These are phyloP conservation scores for Dioscorea alata DNA, from an alignment of 106 monocot genomes.

Conservation along the genomic window DNA sequence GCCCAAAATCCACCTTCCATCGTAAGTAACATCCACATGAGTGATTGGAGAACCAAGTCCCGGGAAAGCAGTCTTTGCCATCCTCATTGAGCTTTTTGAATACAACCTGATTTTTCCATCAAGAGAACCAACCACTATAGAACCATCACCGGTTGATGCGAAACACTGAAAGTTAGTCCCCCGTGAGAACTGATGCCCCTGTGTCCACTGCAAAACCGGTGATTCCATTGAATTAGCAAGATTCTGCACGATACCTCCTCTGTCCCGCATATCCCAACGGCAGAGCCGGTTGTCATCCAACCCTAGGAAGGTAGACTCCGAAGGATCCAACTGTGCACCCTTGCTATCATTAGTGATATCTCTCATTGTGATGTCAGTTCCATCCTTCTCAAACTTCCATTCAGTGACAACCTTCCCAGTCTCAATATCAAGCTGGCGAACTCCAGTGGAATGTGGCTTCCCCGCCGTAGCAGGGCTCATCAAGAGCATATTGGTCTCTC, in stretches of 20 bases:
- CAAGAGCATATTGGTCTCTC: slow-evolving; percentile 84
- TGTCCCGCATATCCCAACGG: slow-evolving; percentile 87
- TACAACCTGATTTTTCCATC: slow-evolving; percentile 92
- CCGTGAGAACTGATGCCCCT: slow-evolving; percentile 85
- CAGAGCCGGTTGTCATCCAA: slow-evolving; percentile 83
- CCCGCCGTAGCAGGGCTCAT: slow-evolving; percentile 61
- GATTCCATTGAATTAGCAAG: slow-evolving; percentile 39
- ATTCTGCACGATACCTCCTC: slow-evolving; percentile 71
- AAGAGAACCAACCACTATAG: slow-evolving; percentile 79
- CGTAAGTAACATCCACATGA: slow-evolving; percentile 88
- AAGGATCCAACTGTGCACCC: slow-evolving; percentile 74
- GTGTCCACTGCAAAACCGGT: slow-evolving; percentile 76
- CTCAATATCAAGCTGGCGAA: slow-evolving; percentile 81
- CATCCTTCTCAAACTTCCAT: slow-evolving; percentile 92
- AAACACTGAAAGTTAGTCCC: slow-evolving; percentile 95
- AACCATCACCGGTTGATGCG: slow-evolving; percentile 83
- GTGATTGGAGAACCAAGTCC: slow-evolving; percentile 78
- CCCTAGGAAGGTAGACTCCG: slow-evolving; percentile 79
- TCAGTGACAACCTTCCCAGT: slow-evolving; percentile 75
- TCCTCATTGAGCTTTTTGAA: slow-evolving; percentile 85
- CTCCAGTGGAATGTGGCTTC: slow-evolving; percentile 56
- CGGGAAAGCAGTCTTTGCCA: slow-evolving; percentile 91
- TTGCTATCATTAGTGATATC: slow-evolving; percentile 86
- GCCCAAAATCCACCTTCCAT: slow-evolving; percentile 92
- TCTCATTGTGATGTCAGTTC: slow-evolving; percentile 69